A percentile compares a stretch with the other conserved stretches of the same genome.
Conservation (phyloP, 208 protist species). For the Plasmodiophora brassicae region DNA sequence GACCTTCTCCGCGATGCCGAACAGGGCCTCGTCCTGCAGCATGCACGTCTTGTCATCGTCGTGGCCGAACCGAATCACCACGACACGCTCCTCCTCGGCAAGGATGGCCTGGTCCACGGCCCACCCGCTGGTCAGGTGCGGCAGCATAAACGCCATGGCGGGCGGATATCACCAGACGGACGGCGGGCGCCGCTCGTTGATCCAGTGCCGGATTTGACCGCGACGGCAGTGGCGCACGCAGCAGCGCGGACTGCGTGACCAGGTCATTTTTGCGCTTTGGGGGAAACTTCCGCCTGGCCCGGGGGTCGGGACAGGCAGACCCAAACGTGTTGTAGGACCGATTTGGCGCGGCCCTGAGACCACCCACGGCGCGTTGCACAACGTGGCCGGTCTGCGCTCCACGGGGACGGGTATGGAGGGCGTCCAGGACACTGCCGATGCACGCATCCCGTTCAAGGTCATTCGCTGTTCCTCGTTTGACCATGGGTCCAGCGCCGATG, state of each 20-base stretch:
- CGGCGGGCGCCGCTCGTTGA: too few species aligned
- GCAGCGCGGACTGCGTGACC: too few species aligned
- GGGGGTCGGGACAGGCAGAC: too few species aligned
- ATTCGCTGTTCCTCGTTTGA: background rate
- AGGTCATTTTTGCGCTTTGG: too few species aligned
- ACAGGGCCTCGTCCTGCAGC: slow-evolving; percentile 70
- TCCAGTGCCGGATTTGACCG: too few species aligned
- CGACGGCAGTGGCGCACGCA: too few species aligned
- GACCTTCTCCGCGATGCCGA: slow-evolving; percentile 61
- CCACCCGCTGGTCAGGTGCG: slow-evolving; percentile 79
- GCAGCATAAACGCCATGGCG: slow-evolving; percentile 70
- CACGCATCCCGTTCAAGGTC: background rate
- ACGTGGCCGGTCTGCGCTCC: too few species aligned
- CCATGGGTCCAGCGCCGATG: background rate
- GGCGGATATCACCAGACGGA: background rate
- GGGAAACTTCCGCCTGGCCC: too few species aligned
- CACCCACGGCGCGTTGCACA: too few species aligned
- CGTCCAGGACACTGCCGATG: background rate
- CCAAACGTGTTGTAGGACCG: too few species aligned
- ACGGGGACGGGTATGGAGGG: too few species aligned
- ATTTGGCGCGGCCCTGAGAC: too few species aligned
- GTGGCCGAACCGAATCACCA: slow-evolving; percentile 82
- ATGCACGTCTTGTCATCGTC: slow-evolving; percentile 83
- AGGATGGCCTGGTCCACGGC: slow-evolving; percentile 81
- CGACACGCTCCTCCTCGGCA: slow-evolving; percentile 74